These are phyloP conservation scores for Tylopilus balloui DNA, from an alignment of 768 basidiomycete species.

Conservation along the genomic window DNA sequence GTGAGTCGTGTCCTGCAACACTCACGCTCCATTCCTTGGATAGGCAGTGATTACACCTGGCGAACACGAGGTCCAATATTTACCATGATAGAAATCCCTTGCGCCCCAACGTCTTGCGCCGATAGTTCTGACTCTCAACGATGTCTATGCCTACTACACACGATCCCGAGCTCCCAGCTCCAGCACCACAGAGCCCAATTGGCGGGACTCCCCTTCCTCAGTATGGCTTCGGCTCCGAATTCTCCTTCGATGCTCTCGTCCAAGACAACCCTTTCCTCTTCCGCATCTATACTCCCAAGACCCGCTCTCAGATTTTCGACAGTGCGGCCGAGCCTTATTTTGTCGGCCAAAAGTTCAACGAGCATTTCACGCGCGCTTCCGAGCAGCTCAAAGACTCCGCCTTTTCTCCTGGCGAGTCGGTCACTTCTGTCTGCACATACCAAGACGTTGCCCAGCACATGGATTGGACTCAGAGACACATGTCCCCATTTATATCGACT, in stretches of 20 bases:
- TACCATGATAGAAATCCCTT: slow-evolving; percentile 28
- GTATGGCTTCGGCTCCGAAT: slow-evolving; percentile 64
- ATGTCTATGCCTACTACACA: slow-evolving; percentile 24
- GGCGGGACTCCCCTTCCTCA: slow-evolving; percentile 48
- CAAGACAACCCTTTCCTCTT: slow-evolving; percentile 70
- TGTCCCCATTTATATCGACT: slow-evolving; percentile 67
- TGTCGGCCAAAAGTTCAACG: slow-evolving; percentile 61
- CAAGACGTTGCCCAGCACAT: slow-evolving; percentile 64
- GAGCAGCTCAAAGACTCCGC: slow-evolving; percentile 36
- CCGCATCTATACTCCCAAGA: slow-evolving; percentile 74
- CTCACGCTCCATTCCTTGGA: slow-evolving; percentile 17
- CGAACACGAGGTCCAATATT: slow-evolving; percentile 26
- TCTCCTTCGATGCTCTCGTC: slow-evolving; percentile 58
- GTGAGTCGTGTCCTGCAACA: slow-evolving; percentile 9
- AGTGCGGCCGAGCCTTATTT: slow-evolving; percentile 56
- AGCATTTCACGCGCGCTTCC: slow-evolving; percentile 32
- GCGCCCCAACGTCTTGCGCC: slow-evolving; percentile 1
- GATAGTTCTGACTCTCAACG: slow-evolving; percentile 15
- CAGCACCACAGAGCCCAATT: slow-evolving; percentile 21
- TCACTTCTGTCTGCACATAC: slow-evolving; percentile 40
- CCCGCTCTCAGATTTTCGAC: slow-evolving; percentile 49
- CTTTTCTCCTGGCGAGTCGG: slow-evolving; percentile 31
- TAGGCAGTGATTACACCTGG: slow-evolving; percentile 32
- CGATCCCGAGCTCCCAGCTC: slow-evolving; percentile 13
- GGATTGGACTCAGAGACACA: slow-evolving; percentile 72